A percentile compares a stretch with the other conserved stretches of the same genome.
phyloP scores from a whole-genome alignment of 2,329 filamentous ascomycete species.

The Botrytis hyacinthi region DNA sequence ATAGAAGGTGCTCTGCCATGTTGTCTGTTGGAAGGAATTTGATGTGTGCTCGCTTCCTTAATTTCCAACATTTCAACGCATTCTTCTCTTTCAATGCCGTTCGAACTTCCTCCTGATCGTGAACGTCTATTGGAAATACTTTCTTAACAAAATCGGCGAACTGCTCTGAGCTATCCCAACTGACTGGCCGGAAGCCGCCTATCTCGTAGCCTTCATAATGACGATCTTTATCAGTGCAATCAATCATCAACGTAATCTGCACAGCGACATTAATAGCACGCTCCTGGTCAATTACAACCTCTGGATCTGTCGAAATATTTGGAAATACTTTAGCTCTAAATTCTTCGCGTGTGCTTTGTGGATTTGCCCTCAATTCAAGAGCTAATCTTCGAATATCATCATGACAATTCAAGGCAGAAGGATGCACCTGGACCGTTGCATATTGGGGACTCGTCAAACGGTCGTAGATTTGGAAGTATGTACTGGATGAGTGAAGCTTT shows the following conservation, averaged over 20 bases:
- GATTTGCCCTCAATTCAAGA: not conserved
- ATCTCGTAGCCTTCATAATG: not conserved
- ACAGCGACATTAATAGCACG: not conserved
- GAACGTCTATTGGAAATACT: not conserved
- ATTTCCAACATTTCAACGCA: not conserved
- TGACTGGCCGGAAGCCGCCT: not conserved
- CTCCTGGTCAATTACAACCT: not conserved
- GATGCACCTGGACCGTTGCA: not conserved
- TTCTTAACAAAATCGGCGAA: not conserved
- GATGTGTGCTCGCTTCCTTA: not conserved
- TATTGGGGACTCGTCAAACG: not conserved
- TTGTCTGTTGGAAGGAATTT: not conserved
- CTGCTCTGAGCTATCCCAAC: not conserved
- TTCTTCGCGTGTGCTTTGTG: not conserved
- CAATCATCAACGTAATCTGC: not conserved
- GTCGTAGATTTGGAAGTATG: not conserved
- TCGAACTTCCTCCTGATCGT: not conserved
- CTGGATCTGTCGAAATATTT: not conserved
- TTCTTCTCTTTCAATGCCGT: not conserved
- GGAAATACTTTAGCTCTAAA: not conserved
- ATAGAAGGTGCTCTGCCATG: not conserved
- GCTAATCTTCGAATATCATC: not conserved
- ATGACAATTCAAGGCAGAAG: not conserved
- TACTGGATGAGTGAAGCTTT: not conserved
- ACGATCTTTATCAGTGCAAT: not conserved